phyloP scores from a whole-genome alignment of 2,329 filamentous ascomycete species.

The Fusarium sp. region DNA sequence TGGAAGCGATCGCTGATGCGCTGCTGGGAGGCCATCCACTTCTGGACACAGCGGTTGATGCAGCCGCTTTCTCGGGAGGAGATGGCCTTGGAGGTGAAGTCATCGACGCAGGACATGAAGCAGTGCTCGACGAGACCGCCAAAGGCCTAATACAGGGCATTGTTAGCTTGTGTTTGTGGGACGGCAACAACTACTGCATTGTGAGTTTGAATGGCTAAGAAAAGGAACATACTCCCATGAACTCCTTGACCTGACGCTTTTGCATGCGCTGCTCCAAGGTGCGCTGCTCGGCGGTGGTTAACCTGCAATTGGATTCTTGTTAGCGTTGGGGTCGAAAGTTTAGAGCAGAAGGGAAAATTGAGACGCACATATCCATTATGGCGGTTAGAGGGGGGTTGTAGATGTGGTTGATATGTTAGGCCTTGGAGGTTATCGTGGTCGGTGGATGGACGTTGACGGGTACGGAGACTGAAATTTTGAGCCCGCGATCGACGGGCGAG shows the following conservation, averaged over 20 bases:
- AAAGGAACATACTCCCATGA: constrained; percentile 85
- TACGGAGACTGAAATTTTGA: constrained; percentile 50
- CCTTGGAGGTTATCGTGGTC: constrained; percentile 23
- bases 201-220: not conserved
- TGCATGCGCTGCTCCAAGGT: constrained; percentile 96
- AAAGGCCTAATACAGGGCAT: constrained; percentile 51
- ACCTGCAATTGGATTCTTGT: constrained; percentile 59
- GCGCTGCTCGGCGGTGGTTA: constrained; percentile 86
- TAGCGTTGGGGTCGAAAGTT: not conserved
- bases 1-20: constrained; percentile 92
- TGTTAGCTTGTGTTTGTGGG: not conserved
- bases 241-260: constrained; percentile 98
- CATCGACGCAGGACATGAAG: constrained; percentile 97
- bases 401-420: constrained; percentile 22
- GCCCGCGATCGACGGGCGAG: constrained; percentile 25
- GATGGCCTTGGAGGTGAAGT: constrained; percentile 98
- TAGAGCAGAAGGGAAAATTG: too few species aligned
- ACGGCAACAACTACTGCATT: not conserved
- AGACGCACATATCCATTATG: constrained; percentile 52
- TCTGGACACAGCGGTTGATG: constrained; percentile 94
- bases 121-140: constrained; percentile 79
- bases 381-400: constrained; percentile 22
- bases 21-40: constrained; percentile 93
- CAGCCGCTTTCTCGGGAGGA: constrained; percentile 91
- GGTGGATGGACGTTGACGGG: constrained; percentile 30